Conservation (phyloP, 2,329 filamentous ascomycete species). For the Colletotrichum caudatum region DNA sequence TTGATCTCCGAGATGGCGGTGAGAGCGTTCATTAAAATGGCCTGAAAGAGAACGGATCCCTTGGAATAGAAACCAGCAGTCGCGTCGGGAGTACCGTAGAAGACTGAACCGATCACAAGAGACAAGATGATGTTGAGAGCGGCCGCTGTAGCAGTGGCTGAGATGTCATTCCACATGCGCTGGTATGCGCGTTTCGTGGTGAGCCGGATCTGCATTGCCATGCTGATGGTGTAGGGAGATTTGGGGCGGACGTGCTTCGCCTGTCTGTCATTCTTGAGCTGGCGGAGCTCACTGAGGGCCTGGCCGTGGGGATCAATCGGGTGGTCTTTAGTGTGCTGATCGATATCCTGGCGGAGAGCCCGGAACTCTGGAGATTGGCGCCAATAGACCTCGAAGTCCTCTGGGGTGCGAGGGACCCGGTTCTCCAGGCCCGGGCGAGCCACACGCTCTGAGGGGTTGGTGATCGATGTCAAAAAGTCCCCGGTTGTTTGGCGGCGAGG, state of each 20-base stretch:
- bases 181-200: slow-evolving; percentile 65
- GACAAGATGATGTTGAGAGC: slow-evolving; percentile 66
- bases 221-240: slow-evolving; percentile 69
- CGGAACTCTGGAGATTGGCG: slow-evolving; percentile 58
- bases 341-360: slow-evolving; percentile 61
- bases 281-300: slow-evolving; percentile 56
- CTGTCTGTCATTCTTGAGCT: slow-evolving; percentile 63
- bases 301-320: slow-evolving; percentile 56
- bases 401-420: slow-evolving; percentile 73
- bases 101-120: slow-evolving; percentile 72
- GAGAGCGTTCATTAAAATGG: slow-evolving; percentile 70
- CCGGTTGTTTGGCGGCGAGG: slow-evolving; percentile 74
- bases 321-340: slow-evolving; percentile 60
- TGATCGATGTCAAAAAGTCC: slow-evolving; percentile 78
- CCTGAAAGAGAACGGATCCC: slow-evolving; percentile 70
- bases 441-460: slow-evolving; percentile 71
- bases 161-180: slow-evolving; percentile 64
- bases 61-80: slow-evolving; percentile 66
- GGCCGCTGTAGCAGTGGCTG: slow-evolving; percentile 60
- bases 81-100: slow-evolving; percentile 63
- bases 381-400: slow-evolving; percentile 72
- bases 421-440: slow-evolving; percentile 69
- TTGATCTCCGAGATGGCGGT: slow-evolving; percentile 68
- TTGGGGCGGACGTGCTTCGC: slow-evolving; percentile 64
- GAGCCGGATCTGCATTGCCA: slow-evolving; percentile 65